These are phyloP conservation scores for Rhodotorula paludigena DNA, from an alignment of 768 basidiomycete species.

Conservation along the genomic window DNA sequence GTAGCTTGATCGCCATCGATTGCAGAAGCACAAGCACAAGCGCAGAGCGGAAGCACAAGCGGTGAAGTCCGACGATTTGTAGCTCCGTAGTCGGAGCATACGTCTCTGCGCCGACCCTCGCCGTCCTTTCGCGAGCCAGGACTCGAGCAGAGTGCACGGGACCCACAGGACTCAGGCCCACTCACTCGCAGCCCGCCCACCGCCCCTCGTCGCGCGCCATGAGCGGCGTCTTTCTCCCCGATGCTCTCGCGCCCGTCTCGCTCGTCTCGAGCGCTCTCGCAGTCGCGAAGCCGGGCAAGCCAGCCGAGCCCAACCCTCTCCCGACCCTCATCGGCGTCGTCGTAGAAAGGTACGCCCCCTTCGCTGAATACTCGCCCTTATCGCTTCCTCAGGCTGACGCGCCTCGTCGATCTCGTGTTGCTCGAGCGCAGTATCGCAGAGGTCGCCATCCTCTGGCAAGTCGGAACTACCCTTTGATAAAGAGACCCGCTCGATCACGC, in stretches of 20 bases:
- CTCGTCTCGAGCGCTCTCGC: too few species aligned
- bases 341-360: conserved; percentile 21
- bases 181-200: not conserved
- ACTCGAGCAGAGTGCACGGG: too few species aligned
- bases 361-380: not conserved
- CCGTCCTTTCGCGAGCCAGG: too few species aligned
- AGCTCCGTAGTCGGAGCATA: too few species aligned
- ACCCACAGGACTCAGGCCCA: too few species aligned
- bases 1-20: too few species aligned
- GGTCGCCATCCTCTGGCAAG: conserved; percentile 36
- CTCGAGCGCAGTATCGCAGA: conserved; percentile 23
- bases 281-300: too few species aligned
- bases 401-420: not conserved
- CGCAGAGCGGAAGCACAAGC: too few species aligned
- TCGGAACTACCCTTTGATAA: too few species aligned
- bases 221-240: not conserved
- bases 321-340: conserved; percentile 26
- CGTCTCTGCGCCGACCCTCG: too few species aligned
- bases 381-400: not conserved
- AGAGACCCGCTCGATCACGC: not conserved
- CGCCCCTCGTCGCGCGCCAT: not conserved
- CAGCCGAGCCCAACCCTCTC: conserved; percentile 1
- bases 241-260: not conserved
- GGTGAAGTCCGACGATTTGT: too few species aligned
- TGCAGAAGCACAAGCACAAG: too few species aligned